Percentiles rank a stretch among this genome's conserved stretches.
Conservation (phyloP, 305 asterid genomes). For the Fraxinus sp. region DNA sequence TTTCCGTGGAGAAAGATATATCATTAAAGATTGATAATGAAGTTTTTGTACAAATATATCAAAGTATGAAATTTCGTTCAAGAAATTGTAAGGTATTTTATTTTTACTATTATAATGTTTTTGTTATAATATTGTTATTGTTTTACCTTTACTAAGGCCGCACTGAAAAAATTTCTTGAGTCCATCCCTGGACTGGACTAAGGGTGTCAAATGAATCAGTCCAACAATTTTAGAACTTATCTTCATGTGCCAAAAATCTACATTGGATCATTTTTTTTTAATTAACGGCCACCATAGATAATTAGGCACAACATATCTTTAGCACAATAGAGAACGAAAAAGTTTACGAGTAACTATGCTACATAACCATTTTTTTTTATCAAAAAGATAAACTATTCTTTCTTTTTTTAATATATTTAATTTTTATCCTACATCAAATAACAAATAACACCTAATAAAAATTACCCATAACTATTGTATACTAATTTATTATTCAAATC, state of each 20-base stretch:
- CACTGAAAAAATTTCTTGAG: too few species aligned
- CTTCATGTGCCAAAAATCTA: too few species aligned
- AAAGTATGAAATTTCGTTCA: not conserved
- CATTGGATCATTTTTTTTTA: too few species aligned
- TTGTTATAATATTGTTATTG: too few species aligned
- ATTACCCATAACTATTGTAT: too few species aligned
- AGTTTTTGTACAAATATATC: not conserved
- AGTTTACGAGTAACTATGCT: not conserved
- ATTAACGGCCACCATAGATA: too few species aligned
- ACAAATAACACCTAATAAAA: not conserved
- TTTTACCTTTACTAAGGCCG: too few species aligned
- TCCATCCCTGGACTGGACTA: too few species aligned
- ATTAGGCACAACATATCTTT: not conserved
- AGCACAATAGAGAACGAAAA: not conserved
- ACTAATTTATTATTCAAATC: not conserved
- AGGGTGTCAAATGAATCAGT: too few species aligned
- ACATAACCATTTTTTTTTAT: not conserved
- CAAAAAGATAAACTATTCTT: not conserved
- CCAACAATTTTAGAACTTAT: too few species aligned
- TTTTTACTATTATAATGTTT: too few species aligned
- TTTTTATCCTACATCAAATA: not conserved
- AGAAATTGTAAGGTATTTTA: not conserved
- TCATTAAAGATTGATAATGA: not conserved
- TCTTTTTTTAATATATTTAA: too few species aligned
- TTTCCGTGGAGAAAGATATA: not conserved